Evolutionary conservation across 169 alveolate species (phyloP).

Genomic region (Eimeria sp.): DNA sequence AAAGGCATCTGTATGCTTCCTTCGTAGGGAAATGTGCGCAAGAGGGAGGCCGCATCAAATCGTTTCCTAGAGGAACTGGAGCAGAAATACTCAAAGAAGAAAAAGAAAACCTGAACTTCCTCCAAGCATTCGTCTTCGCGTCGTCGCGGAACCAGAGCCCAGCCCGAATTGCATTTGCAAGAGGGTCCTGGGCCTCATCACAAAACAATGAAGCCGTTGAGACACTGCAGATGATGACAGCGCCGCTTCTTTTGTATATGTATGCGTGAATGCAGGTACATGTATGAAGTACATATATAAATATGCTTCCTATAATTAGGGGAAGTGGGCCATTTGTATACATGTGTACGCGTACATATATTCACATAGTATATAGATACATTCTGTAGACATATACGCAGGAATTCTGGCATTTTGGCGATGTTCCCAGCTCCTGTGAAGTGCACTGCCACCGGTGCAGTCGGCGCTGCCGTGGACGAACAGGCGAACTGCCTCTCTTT

Average conservation of each 20-base stretch:
- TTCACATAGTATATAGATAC: not conserved
- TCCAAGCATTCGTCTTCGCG: not conserved
- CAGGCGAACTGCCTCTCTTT: not conserved
- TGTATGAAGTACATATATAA: not conserved
- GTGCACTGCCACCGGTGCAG: not conserved
- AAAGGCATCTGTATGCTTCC: not conserved
- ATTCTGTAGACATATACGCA: not conserved
- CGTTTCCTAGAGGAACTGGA: constrained; percentile 57
- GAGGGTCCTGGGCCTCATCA: not conserved
- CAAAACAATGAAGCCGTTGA: constrained; percentile 25
- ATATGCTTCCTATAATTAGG: no score
- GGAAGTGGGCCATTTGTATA: not conserved
- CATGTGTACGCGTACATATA: not conserved
- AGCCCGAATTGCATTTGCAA: constrained; percentile 26
- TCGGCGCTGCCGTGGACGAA: constrained; percentile 21
- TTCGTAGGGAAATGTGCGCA: constrained; percentile 44
- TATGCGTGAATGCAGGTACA: not conserved
- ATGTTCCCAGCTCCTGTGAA: not conserved
- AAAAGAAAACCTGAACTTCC: constrained; percentile 8
- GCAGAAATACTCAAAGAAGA: constrained; percentile 52
- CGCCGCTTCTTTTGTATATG: not conserved
- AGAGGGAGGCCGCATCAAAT: constrained; percentile 50
- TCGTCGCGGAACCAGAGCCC: not conserved
- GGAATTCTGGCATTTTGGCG: not conserved
- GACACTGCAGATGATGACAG: constrained; percentile 13